These are phyloP conservation scores for Chenopodium berlandieri DNA, from an alignment of 148 eudicot genomes.

Conservation along the genomic window DNA sequence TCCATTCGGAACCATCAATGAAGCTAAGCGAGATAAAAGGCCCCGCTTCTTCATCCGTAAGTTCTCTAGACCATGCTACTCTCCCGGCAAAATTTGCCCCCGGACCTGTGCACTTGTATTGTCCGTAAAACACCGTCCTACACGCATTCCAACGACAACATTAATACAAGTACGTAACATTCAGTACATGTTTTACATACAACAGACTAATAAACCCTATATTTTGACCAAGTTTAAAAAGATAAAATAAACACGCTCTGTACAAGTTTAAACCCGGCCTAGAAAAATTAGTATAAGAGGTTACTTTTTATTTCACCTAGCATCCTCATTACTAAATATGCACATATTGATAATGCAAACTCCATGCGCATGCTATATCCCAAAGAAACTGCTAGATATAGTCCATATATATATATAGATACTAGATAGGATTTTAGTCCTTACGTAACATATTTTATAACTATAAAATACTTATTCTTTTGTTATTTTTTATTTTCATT, in stretches of 20 bases:
- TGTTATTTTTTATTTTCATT: background rate
- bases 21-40: slow-evolving; percentile 84
- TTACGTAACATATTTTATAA: background rate
- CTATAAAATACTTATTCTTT: background rate
- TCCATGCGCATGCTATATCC: slow-evolving; percentile 28
- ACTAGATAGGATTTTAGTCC: slow-evolving; percentile 8
- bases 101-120: slow-evolving; percentile 90
- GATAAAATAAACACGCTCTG: no score
- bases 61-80: slow-evolving; percentile 90
- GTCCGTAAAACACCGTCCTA: slow-evolving; percentile 97
- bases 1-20: slow-evolving; percentile 94
- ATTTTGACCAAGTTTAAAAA: no score
- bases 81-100: slow-evolving; percentile 88
- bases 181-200: no score
- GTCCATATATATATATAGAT: background rate
- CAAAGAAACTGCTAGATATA: background rate
- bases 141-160: background rate
- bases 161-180: no score
- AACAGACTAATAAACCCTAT: no score
- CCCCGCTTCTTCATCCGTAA: slow-evolving; percentile 80
- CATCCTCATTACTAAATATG: background rate
- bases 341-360: slow-evolving; percentile 8
- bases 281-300: background rate
- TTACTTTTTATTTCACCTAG: background rate
- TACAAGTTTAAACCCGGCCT: no score